phyloP scores from a whole-genome alignment of 2,329 filamentous ascomycete species.

The Daldinia eschscholtzii region DNA sequence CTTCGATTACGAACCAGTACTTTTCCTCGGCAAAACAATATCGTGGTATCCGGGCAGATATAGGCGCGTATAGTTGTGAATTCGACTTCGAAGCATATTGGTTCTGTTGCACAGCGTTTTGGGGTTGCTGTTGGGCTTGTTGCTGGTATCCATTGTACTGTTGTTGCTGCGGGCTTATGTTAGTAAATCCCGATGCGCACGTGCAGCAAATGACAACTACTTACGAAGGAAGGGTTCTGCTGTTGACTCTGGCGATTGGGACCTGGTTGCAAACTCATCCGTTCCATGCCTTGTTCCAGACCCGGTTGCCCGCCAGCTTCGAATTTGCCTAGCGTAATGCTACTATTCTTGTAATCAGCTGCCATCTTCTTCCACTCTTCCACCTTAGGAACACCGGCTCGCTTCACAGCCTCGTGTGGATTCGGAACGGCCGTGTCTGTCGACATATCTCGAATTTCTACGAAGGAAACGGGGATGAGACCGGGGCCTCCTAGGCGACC shows the following conservation, averaged over 20 bases:
- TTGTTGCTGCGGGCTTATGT: constrained; percentile 50
- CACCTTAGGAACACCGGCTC: constrained; percentile 91
- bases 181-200: constrained; percentile 30
- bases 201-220: constrained; percentile 19
- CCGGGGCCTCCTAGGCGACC: constrained; percentile 94
- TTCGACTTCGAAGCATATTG: constrained; percentile 57
- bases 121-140: constrained; percentile 55
- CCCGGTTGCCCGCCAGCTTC: constrained; percentile 68
- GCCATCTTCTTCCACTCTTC: constrained; percentile 99
- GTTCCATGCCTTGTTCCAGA: constrained; percentile 78
- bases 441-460: constrained; percentile 95
- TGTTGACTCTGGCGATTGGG: constrained; percentile 62
- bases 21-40: constrained; percentile 98
- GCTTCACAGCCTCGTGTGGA: constrained; percentile 84
- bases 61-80: constrained; percentile 76
- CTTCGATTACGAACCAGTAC: constrained; percentile 98
- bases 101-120: constrained; percentile 57
- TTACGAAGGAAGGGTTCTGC: constrained; percentile 53
- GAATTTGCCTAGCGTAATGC: constrained; percentile 94
- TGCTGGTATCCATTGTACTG: constrained; percentile 48
- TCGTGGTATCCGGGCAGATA: constrained; percentile 86
- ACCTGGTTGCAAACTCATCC: constrained; percentile 78
- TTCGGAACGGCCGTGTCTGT: constrained; percentile 86
- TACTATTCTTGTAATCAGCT: constrained; percentile 98
- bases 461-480: constrained; percentile 94